These are phyloP conservation scores for Gossypioides kirkii DNA, from an alignment of 345 rosid genomes.

Conservation along the genomic window DNA sequence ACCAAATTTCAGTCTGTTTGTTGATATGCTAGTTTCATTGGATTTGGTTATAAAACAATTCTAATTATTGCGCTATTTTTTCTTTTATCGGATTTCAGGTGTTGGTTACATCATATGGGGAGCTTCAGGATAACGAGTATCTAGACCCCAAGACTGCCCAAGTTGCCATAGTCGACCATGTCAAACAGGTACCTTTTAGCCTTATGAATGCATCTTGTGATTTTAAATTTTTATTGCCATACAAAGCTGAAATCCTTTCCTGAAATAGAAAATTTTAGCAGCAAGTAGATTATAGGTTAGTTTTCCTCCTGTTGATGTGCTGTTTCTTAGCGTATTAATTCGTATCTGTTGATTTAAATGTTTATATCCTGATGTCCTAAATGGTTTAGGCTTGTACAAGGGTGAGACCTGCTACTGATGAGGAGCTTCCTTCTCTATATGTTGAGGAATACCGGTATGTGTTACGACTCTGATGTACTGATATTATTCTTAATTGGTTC, in stretches of 20 bases:
- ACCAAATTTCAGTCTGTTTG: background rate
- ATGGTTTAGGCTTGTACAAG: conserved; percentile 81
- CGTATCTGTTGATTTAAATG: background rate
- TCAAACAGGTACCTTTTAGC: conserved; percentile 67
- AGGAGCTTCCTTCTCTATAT: conserved; percentile 86
- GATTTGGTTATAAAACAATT: conserved; percentile 2
- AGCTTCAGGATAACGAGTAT: conserved; percentile 56
- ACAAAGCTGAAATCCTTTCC: background rate
- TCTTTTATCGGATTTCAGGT: conserved; percentile 38
- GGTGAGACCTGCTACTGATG: conserved; percentile 86
- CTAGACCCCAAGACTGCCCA: conserved; percentile 94
- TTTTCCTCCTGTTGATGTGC: background rate
- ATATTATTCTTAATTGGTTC: conserved; percentile 6
- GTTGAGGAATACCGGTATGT: conserved; percentile 85
- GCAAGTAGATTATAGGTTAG: background rate
- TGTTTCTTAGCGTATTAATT: background rate
- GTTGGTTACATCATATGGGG: conserved; percentile 63
- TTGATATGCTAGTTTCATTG: background rate
- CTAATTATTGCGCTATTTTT: background rate
- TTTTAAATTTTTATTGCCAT: background rate
- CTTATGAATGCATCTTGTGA: background rate
- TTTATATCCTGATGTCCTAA: conserved; percentile 37
- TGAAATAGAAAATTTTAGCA: background rate
- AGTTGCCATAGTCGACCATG: conserved; percentile 83
- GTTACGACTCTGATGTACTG: background rate